Evolutionary conservation across 2,329 filamentous ascomycete species (phyloP).

Genomic region (Fusarium sp.): DNA sequence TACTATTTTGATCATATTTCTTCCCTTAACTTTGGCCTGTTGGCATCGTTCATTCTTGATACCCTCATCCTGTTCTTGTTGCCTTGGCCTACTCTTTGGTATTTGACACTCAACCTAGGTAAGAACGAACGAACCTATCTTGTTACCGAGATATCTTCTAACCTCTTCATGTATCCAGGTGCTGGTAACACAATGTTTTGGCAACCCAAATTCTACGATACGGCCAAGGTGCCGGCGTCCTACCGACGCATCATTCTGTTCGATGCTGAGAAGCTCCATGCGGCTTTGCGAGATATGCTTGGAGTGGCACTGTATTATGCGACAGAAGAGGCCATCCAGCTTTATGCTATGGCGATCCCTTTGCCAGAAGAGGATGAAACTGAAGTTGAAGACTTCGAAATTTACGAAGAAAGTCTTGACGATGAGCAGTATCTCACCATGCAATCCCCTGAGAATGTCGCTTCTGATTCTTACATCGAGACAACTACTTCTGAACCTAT

Average conservation of each 20-base stretch:
- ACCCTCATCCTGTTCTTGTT: background rate
- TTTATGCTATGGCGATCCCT: background rate
- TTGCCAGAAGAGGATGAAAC: background rate
- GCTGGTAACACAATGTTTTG: background rate
- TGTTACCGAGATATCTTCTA: background rate
- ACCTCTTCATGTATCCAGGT: background rate
- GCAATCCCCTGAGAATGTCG: background rate
- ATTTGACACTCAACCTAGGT: background rate
- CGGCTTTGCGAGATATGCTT: background rate
- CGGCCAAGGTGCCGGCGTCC: conserved; percentile 2
- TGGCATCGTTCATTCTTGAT: background rate
- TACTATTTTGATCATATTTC: conserved; percentile 5
- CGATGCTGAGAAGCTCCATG: background rate
- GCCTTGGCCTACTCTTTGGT: background rate
- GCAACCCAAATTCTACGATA: background rate
- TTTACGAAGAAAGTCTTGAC: background rate
- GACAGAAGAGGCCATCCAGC: background rate
- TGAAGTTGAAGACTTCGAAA: background rate
- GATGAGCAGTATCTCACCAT: background rate
- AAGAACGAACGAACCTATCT: background rate
- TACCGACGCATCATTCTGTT: background rate
- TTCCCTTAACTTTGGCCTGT: background rate
- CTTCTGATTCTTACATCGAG: background rate
- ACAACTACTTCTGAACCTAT: background rate
- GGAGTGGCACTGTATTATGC: background rate